Base-by-base conservation (phyloP, 1,284 basidiomycete species). In the Moesziomyces globuligerus region DNA sequence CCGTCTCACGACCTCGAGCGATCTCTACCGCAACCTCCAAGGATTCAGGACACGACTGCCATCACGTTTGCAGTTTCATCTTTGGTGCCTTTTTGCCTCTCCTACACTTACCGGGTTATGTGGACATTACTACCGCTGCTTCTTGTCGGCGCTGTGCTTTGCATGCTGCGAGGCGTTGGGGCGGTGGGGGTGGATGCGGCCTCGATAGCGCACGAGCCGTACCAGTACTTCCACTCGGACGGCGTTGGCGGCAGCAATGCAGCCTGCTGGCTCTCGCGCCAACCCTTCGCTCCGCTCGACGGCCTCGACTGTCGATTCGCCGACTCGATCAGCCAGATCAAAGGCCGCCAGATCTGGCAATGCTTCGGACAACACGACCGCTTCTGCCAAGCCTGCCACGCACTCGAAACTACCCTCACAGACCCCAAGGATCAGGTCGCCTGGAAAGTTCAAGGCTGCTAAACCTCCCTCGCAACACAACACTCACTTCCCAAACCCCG, bases 401-500 rank as follows among this genome's bases (percentile, higher is more conserved):
- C 36, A 8, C 43, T 70, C 28, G 67, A 70, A 32, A 37, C 34
- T 11, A 17, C 41, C 24, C 42, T 70, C n/a, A 47, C 25, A 1
- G 60, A 56, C 45, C 59, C 67, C 0, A 64, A 60, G 32, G 67
- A 70, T 11, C 39, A 48, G 50, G 60, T 64, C 11, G 25, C 25
- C 7, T 71, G 68, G 68, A 71, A 58, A 25, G 48, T 62, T 0
- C 69, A 72, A 36, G 69, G 69, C 7, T 71, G 68, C 36, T 65
- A 37, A 48, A 20, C 18, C 17, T 32, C n/a, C n/a, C n/a, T n/a
- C n/a, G n/a, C n/a, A n/a, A n/a, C n/a, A n/a, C n/a, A n/a, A n/a
- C n/a, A n/a, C n/a, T n/a, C n/a, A n/a, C n/a, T n/a, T n/a, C n/a
- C n/a, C n/a, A n/a, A n/a, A n/a, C n/a, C n/a, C n/a, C n/a, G n/a